These are phyloP conservation scores for Ophiostoma triangulosporum DNA, from an alignment of 2,329 filamentous ascomycete species.

Conservation along the genomic window DNA sequence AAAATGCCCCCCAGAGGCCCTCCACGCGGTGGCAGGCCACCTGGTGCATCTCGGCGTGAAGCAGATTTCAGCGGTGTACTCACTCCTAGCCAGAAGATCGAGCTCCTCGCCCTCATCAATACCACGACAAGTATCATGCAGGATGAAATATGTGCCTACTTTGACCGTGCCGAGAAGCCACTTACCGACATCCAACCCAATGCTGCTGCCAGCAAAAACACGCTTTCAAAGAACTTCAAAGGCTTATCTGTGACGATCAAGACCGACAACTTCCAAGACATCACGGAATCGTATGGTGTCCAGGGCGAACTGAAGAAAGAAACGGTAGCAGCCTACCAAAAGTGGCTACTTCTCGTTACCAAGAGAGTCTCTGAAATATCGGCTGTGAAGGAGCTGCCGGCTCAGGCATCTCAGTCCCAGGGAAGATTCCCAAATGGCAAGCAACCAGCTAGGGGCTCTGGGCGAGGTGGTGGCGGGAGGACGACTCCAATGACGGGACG, in stretches of 20 bases:
- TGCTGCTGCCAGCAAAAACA: neutral
- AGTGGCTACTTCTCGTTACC: slow-evolving; percentile 63
- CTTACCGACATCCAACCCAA: neutral
- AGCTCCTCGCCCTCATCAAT: slow-evolving; percentile 37
- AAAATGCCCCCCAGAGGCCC: slow-evolving; percentile 11
- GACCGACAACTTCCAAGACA: neutral
- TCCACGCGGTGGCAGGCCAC: slow-evolving; percentile 8
- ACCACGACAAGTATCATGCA: slow-evolving; percentile 43
- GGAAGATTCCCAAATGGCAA: slow-evolving; percentile 1
- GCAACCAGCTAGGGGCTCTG: neutral
- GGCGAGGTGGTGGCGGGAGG: neutral
- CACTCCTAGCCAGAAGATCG: slow-evolving; percentile 33
- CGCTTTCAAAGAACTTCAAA: neutral
- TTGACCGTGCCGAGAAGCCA: slow-evolving; percentile 20
- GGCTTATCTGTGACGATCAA: neutral
- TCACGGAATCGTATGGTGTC: slow-evolving; percentile 43
- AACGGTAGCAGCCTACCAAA: slow-evolving; percentile 57
- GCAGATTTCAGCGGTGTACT: slow-evolving; percentile 39
- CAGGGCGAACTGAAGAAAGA: slow-evolving; percentile 53
- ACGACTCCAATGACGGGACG: neutral
- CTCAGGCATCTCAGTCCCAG: slow-evolving; percentile 16
- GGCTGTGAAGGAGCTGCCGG: slow-evolving; percentile 32
- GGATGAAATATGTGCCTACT: slow-evolving; percentile 36
- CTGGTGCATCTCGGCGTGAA: slow-evolving; percentile 25
- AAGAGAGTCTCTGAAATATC: slow-evolving; percentile 57